Conservation (phyloP, 2,329 filamentous ascomycete species). For the Neoascochyta sp. region DNA sequence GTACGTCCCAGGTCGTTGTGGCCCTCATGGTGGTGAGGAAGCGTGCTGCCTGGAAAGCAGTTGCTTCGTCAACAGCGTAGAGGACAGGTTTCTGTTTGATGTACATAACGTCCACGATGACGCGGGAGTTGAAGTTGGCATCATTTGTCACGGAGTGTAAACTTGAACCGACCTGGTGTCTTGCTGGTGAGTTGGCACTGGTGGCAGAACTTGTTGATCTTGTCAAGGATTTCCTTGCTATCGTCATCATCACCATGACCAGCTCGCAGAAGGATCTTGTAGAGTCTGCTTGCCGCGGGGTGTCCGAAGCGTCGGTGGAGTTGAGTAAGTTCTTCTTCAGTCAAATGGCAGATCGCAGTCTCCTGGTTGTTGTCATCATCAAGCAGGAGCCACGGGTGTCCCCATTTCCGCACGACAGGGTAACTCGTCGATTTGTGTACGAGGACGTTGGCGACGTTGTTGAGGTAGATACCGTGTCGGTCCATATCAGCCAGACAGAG, state of each 20-base stretch:
- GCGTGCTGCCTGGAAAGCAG: neutral
- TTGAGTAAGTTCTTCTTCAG: neutral
- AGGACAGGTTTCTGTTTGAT: neutral
- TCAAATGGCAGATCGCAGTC: too few species aligned
- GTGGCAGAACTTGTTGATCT: neutral
- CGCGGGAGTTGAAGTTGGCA: neutral
- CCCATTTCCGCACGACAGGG: constrained; percentile 2
- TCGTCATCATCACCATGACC: too few species aligned
- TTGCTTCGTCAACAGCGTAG: too few species aligned
- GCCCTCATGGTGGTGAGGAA: neutral
- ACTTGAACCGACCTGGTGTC: neutral
- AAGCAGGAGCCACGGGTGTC: constrained; percentile 2
- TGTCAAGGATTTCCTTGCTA: too few species aligned
- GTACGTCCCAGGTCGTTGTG: neutral
- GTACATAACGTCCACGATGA: constrained; percentile 1
- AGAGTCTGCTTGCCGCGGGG: neutral
- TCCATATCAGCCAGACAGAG: too few species aligned
- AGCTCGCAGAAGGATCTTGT: neutral
- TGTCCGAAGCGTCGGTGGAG: neutral
- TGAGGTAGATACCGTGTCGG: too few species aligned
- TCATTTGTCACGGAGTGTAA: neutral
- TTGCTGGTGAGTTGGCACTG: neutral
- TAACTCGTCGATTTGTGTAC: too few species aligned
- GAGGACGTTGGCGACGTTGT: too few species aligned
- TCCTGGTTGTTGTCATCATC: constrained; percentile 1